Conservation (phyloP, 139 green algal genomes). For the Chlamydomonas urium region DNA sequence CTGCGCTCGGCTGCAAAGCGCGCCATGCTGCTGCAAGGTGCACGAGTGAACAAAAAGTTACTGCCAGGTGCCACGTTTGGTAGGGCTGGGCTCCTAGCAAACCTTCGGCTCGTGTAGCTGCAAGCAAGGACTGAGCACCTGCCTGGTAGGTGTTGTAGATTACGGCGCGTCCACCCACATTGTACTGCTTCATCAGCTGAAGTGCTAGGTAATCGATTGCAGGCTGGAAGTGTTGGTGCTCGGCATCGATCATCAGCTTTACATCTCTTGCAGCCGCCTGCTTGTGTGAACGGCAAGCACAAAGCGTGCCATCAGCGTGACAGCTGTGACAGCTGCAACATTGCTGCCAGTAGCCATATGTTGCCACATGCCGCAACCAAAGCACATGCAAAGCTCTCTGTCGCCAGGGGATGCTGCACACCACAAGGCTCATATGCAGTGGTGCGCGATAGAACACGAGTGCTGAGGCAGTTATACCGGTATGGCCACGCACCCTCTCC, state of each 20-base stretch:
- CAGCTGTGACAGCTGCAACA: neutral
- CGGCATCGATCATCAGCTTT: constrained; percentile 48
- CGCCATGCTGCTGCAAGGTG: too few relatives aligned
- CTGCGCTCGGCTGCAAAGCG: too few relatives aligned
- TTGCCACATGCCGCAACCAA: too few relatives aligned
- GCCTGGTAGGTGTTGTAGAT: constrained; percentile 83
- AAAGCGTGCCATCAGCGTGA: neutral
- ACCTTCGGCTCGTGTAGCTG: too few relatives aligned
- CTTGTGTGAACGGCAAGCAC: neutral
- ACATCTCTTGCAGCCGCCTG: constrained; percentile 45
- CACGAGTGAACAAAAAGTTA: too few relatives aligned
- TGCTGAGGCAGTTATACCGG: too few relatives aligned
- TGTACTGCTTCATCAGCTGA: constrained; percentile 69
- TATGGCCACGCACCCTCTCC: constrained; percentile 14
- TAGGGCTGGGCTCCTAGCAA: too few relatives aligned
- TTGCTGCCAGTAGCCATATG: neutral
- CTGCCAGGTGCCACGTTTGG: too few relatives aligned
- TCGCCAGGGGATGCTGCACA: constrained; percentile 10
- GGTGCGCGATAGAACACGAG: too few relatives aligned
- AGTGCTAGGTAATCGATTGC: constrained; percentile 78
- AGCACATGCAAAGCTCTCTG: too few relatives aligned
- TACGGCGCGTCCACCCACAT: constrained; percentile 44
- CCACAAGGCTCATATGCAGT: constrained; percentile 12
- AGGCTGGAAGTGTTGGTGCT: constrained; percentile 44
- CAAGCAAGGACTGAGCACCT: too few relatives aligned